These are phyloP conservation scores for Fusarium setosum DNA, from an alignment of 2,329 filamentous ascomycete genomes.

Conservation along the genomic window DNA sequence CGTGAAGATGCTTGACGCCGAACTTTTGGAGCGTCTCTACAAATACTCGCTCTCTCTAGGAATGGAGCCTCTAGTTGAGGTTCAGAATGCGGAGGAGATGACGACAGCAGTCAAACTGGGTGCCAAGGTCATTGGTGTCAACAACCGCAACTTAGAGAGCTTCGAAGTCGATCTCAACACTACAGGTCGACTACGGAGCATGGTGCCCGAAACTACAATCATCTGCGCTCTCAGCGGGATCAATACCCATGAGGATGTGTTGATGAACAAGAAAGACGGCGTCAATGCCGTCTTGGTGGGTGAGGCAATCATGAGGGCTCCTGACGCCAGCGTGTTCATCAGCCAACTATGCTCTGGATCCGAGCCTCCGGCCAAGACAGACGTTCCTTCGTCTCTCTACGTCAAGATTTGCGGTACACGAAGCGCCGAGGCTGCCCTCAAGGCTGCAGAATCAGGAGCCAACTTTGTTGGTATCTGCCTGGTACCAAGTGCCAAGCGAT, in stretches of 20 bases:
- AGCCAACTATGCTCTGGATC: conserved; percentile 78
- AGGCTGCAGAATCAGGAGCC: conserved; percentile 86
- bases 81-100: conserved; percentile 96
- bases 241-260: conserved; percentile 86
- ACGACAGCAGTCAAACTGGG: conserved; percentile 85
- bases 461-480: conserved; percentile 95
- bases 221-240: conserved; percentile 97
- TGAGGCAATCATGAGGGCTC: conserved; percentile 93
- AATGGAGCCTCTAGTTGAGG: conserved; percentile 98
- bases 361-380: conserved; percentile 48
- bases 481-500: conserved; percentile 83
- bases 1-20: conserved; percentile 93
- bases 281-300: conserved; percentile 95
- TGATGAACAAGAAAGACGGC: conserved; percentile 87
- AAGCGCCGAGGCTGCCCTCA: conserved; percentile 80
- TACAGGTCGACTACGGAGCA: conserved; percentile 86
- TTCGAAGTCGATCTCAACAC: conserved; percentile 97
- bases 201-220: conserved; percentile 86
- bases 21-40: conserved; percentile 81
- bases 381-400: conserved; percentile 63
- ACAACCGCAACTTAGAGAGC: conserved; percentile 95
- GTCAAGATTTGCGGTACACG: conserved; percentile 98
- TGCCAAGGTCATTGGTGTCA: conserved; percentile 93
- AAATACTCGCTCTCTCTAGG: conserved; percentile 88
- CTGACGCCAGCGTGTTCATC: conserved; percentile 86